Base-by-base conservation (phyloP, 2,329 filamentous ascomycete species). In the Helicocarpus griseus region DNA sequence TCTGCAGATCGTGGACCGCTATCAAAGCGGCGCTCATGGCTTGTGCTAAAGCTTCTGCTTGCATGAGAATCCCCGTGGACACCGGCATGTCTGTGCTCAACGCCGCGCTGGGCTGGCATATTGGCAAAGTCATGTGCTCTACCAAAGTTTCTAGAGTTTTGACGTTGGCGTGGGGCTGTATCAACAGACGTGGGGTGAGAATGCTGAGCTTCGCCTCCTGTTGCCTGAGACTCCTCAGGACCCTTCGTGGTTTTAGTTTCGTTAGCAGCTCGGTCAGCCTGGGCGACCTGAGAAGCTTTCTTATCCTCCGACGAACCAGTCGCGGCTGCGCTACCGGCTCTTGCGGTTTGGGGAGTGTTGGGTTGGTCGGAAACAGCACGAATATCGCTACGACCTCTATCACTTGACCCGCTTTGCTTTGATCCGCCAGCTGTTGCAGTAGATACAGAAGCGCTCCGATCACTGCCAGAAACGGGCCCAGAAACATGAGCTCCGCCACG, bases 401-500 rank as follows among this genome's bases (percentile, higher is more conserved):
- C 67, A 52, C 60, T 56, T 45, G 60, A 58, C 26, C 58, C 44
- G 9, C 57, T 46, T 49, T 68, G 64, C 56, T 71, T 70, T 19
- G 60, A 53, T 1, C 52, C 47, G 14, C 61, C 49, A 38, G 55
- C 56, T 40, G 66, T 60, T 7, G 55, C 52, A 8, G 61, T 50
- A 49, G 66, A 63, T 48, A 58, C 61, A 52, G 63, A 54, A 43
- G 58, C 58, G 48, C 59, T 53, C 56, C 70, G 72, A 35, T 73
- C 69, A 44, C 59, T 56, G 52, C 50, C 54, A 51, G 62, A 51
- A 35, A 57, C 61, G 46, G 60, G 55, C 36, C 59, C 63, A 40
- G 61, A 58, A 24, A 61, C 62, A 54, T 73, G 68, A 48, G 67
- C 61, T 39, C 65, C 66, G 52, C 70, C 71, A 52, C 77, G 76